Evolutionary conservation across 345 rosid genomes (phyloP), one percentile per base, ranked within the genome.

Genomic region (Hirschfeldia incana): DNA sequence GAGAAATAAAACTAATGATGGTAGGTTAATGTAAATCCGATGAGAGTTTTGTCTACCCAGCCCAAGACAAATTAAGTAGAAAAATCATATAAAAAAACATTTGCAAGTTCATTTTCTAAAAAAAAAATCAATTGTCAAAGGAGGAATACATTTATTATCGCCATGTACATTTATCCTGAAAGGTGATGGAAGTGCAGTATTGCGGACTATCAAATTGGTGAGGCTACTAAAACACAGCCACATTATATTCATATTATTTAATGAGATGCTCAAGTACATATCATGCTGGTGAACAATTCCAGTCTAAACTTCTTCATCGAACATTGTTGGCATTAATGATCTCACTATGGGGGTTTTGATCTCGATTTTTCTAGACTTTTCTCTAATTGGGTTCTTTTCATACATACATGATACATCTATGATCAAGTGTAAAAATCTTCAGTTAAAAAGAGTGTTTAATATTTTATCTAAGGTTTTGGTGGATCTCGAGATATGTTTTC

Each of bases 291-390:
- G 63, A 17, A 33, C 8, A 32, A 59, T 29, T 68, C 26, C 49
- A 32, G 17, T 44, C 67, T 8, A 68, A 76, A 68, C 62, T 68
- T 42, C 28, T 76, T 60, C 30, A 69, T 76, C 80, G 36, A 61
- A 17, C 26, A 30, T 75, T 68, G 79, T 17, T 60, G 63, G 53
- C 80, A 76, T 51, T 77, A 63, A 70, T 70, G 44, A 49, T 63
- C 33, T 62, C 57, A 69, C 17, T 33, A 32, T 26, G 27, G 4
- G 49, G 70, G 49, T 21, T 33, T 8, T 34, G 21, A 16, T 44
- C 72, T n/a, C 55, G 26, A 11, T 1, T 49, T 49, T 15, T 13
- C 55, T 49, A 49, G 55, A 49, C 2, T 49, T 42, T n/a, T 13
- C 55, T 49, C 55, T 49, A 49, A n/a, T 49, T 49, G 13, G 55